phyloP scores from a whole-genome alignment of 106 monocot genomes.

The Dendrobium catenatum region DNA sequence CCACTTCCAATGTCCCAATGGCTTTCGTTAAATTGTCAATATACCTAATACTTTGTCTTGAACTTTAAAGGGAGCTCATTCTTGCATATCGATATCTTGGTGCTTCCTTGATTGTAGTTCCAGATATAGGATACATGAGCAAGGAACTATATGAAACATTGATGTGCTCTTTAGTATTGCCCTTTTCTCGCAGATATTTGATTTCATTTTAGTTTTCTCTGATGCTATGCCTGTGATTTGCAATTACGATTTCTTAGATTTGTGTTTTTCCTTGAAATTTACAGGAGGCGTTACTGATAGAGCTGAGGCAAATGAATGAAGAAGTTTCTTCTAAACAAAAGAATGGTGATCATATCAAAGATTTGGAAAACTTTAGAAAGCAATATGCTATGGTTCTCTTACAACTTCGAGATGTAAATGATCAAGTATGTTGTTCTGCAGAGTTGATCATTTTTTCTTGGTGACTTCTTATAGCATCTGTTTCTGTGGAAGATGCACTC shows the following conservation, averaged over 20 bases:
- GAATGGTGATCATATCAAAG: constrained; percentile 50
- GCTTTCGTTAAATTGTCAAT: no score
- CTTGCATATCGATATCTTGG: not conserved
- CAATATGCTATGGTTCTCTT: constrained; percentile 94
- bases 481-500: not conserved
- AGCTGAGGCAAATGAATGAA: constrained; percentile 88
- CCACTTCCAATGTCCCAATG: not conserved
- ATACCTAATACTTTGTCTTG: not conserved
- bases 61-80: not conserved
- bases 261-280: not conserved
- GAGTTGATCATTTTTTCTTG: constrained; percentile 4
- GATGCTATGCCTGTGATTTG: not conserved
- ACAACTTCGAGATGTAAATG: constrained; percentile 83
- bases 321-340: constrained; percentile 72
- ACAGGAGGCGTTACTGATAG: constrained; percentile 83
- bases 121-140: not conserved
- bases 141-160: not conserved
- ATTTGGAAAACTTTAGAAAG: constrained; percentile 78
- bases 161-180: not conserved
- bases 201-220: not conserved
- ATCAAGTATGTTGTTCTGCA: constrained; percentile 45
- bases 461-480: not conserved
- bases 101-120: not conserved
- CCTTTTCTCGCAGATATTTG: no score
- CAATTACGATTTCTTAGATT: not conserved